Evolutionary conservation across 106 monocot species (phyloP).

Genomic region (Dendrobium nobile): DNA sequence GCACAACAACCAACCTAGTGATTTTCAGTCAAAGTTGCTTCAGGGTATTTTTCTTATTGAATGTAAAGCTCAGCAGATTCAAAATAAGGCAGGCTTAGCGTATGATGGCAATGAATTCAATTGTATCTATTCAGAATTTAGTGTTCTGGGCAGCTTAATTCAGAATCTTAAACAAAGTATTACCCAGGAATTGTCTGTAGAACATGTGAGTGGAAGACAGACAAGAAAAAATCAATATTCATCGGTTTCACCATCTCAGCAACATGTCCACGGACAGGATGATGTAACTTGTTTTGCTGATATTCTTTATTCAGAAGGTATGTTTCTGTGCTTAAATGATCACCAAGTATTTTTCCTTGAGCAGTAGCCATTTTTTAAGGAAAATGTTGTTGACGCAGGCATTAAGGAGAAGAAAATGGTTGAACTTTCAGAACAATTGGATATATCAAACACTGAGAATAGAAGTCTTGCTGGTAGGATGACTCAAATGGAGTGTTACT

Average conservation of each 20-base stretch:
- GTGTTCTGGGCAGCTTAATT: constrained; percentile 42
- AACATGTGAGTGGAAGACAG: constrained; percentile 6
- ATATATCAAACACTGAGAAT: constrained; percentile 63
- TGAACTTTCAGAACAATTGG: constrained; percentile 60
- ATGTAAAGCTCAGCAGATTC: constrained; percentile 51
- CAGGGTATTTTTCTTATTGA: constrained; percentile 62
- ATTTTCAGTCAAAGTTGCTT: constrained; percentile 31
- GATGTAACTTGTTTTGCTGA: constrained; percentile 17
- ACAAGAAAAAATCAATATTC: constrained; percentile 9
- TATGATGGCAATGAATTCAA: constrained; percentile 34
- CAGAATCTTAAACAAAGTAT: constrained; percentile 49
- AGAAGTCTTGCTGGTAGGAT: constrained; percentile 63
- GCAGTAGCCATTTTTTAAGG: constrained; percentile 6
- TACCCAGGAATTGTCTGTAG: constrained; percentile 8
- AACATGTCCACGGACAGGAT: constrained; percentile 12
- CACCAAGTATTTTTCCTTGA: constrained; percentile 1
- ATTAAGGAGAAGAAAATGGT: constrained; percentile 50
- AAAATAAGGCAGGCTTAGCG: constrained; percentile 40
- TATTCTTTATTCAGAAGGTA: constrained; percentile 9
- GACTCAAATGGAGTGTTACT: constrained; percentile 78
- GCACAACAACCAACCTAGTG: constrained; percentile 5
- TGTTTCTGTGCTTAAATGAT: constrained; percentile 9
- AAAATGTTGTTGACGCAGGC: constrained; percentile 14
- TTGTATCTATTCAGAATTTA: constrained; percentile 52
- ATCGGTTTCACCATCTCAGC: constrained; percentile 6